Percentiles rank a stretch among this genome's conserved stretches.
Conservation (phyloP, 495 filamentous ascomycete genomes). For the Penicillium steckii region DNA sequence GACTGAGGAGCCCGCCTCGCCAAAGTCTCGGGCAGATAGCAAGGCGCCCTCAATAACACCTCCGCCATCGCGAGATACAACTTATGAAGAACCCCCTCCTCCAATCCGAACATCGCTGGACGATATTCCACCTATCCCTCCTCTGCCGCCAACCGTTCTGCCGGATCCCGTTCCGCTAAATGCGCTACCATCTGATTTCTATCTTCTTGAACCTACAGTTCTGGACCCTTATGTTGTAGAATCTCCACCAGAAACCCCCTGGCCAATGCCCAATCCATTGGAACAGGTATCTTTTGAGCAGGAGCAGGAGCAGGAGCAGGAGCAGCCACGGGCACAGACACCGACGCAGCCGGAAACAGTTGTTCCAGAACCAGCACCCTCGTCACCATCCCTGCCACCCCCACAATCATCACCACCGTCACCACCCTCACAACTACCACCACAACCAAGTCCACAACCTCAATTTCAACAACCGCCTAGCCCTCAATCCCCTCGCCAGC, state of each 20-base stretch:
- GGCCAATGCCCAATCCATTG: not conserved
- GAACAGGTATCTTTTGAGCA: not conserved
- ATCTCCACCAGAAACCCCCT: slow-evolving; percentile 8
- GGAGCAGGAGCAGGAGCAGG: no score
- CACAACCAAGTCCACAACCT: not conserved
- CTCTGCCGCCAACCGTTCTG: slow-evolving; percentile 16
- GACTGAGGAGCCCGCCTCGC: slow-evolving; percentile 41
- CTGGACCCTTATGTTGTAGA: slow-evolving; percentile 8
- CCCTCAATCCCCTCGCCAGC: slow-evolving; percentile 11
- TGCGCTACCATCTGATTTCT: not conserved
- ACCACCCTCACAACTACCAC: not conserved
- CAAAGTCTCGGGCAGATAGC: slow-evolving; percentile 27
- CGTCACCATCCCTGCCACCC: not conserved
- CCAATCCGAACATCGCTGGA: slow-evolving; percentile 21
- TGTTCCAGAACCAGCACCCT: not conserved
- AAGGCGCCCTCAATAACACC: slow-evolving; percentile 34
- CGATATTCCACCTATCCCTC: slow-evolving; percentile 25
- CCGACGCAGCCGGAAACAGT: not conserved
- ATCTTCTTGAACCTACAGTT: not conserved
- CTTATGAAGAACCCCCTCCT: slow-evolving; percentile 24
- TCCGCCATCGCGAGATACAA: slow-evolving; percentile 29
- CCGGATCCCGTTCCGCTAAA: slow-evolving; percentile 4
- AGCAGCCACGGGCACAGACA: no score
- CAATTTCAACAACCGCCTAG: slow-evolving; percentile 3
- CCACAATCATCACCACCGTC: not conserved